Evolutionary conservation across 2,329 filamentous ascomycete species (phyloP).

Genomic region (Pezicula carpinea): DNA sequence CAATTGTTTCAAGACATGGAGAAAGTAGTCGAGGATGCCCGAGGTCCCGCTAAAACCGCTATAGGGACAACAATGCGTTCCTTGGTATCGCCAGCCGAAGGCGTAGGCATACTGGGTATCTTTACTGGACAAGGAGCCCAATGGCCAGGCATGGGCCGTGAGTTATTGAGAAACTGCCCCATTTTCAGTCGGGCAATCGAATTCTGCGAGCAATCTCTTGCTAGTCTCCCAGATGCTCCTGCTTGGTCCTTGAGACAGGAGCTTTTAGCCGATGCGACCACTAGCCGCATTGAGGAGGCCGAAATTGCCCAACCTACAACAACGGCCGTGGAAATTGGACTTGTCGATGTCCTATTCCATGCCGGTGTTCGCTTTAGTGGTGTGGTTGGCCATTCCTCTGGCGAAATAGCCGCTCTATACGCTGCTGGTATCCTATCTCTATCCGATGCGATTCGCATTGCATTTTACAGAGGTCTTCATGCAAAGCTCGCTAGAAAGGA

Average conservation of each 20-base stretch:
- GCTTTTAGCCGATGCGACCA: background rate
- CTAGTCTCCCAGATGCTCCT: background rate
- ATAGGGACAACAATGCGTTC: no score
- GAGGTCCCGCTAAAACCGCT: no score
- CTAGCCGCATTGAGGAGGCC: background rate
- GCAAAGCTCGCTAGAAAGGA: slow-evolving; percentile 24
- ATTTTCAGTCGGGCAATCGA: background rate
- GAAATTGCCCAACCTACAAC: background rate
- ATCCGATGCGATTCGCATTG: slow-evolving; percentile 23
- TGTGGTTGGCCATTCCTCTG: background rate
- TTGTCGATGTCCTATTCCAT: slow-evolving; percentile 16
- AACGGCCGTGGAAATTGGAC: background rate
- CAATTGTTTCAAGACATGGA: no score
- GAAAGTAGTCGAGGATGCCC: background rate
- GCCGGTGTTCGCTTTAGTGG: background rate
- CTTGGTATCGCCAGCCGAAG: no score
- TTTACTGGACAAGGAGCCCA: slow-evolving; percentile 11
- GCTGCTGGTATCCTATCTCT: slow-evolving; percentile 7
- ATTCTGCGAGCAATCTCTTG: background rate
- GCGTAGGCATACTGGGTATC: slow-evolving; percentile 9
- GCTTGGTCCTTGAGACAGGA: background rate
- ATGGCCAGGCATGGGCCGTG: slow-evolving; percentile 5
- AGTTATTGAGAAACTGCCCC: slow-evolving; percentile 1
- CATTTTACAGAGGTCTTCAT: slow-evolving; percentile 6
- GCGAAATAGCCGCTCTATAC: background rate